Base-by-base conservation (phyloP, 1,284 basidiomycete species). In the Tylopilus sp. region DNA sequence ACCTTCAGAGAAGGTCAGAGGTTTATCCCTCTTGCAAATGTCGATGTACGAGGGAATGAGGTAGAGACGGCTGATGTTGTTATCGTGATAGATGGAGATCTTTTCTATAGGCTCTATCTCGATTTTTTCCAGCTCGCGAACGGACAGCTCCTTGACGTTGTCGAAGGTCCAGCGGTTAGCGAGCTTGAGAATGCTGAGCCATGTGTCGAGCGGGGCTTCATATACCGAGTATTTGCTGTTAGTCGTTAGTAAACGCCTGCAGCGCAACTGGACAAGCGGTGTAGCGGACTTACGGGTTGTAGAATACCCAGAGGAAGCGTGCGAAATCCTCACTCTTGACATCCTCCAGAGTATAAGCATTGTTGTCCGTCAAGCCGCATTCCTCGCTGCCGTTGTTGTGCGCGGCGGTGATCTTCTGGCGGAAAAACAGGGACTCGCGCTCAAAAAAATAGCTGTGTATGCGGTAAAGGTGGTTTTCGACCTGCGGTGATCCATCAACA, bases 231-330 rank as follows among this genome's bases (percentile, higher is more conserved):
- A 80, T 65, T 69, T 72, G 13, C 81, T 82, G 53, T 28, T 41
- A 36, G 29, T 18, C 21, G 49, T 66, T 6, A 55, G 54, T 23
- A 45, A 51, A 40, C 7, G 28, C 16, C 23, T 11, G 21, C 28
- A 28, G n/a, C 48, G 25, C n/a, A 19, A 18, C 16, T 15, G 13
- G 21, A 11, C 13, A 5, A 2, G 21, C n/a, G 16, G 42, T 15
- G 12, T 0, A 23, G 25, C 37, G 19, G 53, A 67, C 81, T 55
- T 56, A 84, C 82, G 79, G 75, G 52, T 84, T 84, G 56, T 84
- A 84, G 54, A 84, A 83, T 0, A 84, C 74, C 74, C 80, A 81
- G 3, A 83, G 68, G 35, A 85, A 74, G 2, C 71, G 69, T 15
- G 74, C 72, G 48, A 84, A 81, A 19, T 81, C 77, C 16, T 73